phyloP scores from a whole-genome alignment of 2,329 filamentous ascomycete species.

The Aspergillus novoparasiticus region DNA sequence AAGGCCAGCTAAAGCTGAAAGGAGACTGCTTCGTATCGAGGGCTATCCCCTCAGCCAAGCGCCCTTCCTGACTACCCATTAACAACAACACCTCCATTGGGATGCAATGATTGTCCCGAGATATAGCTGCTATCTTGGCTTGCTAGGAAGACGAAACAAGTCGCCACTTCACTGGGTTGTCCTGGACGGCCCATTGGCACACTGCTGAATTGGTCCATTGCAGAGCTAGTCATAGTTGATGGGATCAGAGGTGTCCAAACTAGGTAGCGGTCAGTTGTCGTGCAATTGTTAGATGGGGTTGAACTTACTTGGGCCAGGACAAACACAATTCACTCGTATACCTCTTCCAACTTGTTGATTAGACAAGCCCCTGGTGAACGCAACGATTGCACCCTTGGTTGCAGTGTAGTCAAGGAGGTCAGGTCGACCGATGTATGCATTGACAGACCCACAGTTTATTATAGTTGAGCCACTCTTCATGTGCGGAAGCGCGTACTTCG shows the following conservation, averaged over 20 bases:
- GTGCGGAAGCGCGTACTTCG: slow-evolving; percentile 75
- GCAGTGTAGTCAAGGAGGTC: slow-evolving; percentile 82
- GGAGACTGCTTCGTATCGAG: background rate
- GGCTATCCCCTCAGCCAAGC: background rate
- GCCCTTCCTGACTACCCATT: slow-evolving; percentile 22
- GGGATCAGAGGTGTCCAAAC: slow-evolving; percentile 79
- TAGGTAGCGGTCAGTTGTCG: slow-evolving; percentile 12
- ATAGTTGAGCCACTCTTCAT: slow-evolving; percentile 75
- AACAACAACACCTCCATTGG: slow-evolving; percentile 62
- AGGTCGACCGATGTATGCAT: slow-evolving; percentile 77
- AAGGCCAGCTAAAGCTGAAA: background rate
- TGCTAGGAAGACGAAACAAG: slow-evolving; percentile 79
- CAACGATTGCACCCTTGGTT: slow-evolving; percentile 62
- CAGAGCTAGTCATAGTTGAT: slow-evolving; percentile 69
- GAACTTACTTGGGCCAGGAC: slow-evolving; percentile 65
- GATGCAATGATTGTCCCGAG: slow-evolving; percentile 70
- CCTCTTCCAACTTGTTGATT: slow-evolving; percentile 74
- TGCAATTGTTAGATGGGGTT: background rate
- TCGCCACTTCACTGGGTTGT: slow-evolving; percentile 80
- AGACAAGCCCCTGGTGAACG: slow-evolving; percentile 75
- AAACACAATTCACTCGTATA: slow-evolving; percentile 75
- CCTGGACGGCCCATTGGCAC: slow-evolving; percentile 75
- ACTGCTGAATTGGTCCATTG: slow-evolving; percentile 68
- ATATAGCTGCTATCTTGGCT: slow-evolving; percentile 73
- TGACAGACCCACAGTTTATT: slow-evolving; percentile 85